Percentiles rank a stretch among this genome's conserved stretches.
These are phyloP conservation scores for Cyberlindnera galapagoensis DNA, from an alignment of 805 yeast genomes.

Conservation along the genomic window DNA sequence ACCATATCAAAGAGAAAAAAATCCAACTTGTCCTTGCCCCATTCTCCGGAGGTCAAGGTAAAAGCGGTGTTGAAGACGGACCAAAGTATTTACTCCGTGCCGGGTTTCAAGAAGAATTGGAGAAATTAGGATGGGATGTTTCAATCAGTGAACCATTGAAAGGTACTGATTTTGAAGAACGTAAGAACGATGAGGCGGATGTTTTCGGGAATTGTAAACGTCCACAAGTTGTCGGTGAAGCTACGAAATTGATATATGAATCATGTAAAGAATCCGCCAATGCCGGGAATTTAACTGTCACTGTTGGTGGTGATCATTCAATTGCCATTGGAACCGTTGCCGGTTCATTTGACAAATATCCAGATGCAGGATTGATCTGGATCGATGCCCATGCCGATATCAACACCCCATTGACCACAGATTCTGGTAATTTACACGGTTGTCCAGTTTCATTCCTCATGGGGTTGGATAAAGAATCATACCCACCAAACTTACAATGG, in stretches of 20 bases:
- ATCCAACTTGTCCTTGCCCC: constrained; percentile 83
- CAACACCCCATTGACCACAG: constrained; percentile 79
- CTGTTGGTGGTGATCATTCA: constrained; percentile 96
- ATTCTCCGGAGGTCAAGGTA: constrained; percentile 93
- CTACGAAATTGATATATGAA: constrained; percentile 57
- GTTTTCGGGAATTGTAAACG: constrained; percentile 56
- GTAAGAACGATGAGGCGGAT: constrained; percentile 40
- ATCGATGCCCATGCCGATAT: constrained; percentile 98
- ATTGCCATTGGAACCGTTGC: constrained; percentile 90
- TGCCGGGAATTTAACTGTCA: constrained; percentile 57
- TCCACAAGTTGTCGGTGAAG: constrained; percentile 69
- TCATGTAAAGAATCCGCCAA: constrained; percentile 47
- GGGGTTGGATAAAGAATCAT: constrained; percentile 65
- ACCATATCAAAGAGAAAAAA: constrained; percentile 46
- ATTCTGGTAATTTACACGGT: constrained; percentile 90
- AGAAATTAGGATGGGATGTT: constrained; percentile 68
- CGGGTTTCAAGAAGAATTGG: constrained; percentile 61
- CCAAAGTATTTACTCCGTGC: constrained; percentile 73
- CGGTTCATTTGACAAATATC: constrained; percentile 71
- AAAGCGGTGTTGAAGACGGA: constrained; percentile 89
- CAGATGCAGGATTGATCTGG: constrained; percentile 90
- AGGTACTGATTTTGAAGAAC: constrained; percentile 36
- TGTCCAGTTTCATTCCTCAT: constrained; percentile 90
- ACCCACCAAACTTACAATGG: constrained; percentile 79
- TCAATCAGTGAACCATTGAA: constrained; percentile 47